Evolutionary conservation across 2,329 filamentous ascomycete genomes (phyloP), one percentile per base, ranked within the genome.

Genomic region (Sphaceloma murrayae): DNA sequence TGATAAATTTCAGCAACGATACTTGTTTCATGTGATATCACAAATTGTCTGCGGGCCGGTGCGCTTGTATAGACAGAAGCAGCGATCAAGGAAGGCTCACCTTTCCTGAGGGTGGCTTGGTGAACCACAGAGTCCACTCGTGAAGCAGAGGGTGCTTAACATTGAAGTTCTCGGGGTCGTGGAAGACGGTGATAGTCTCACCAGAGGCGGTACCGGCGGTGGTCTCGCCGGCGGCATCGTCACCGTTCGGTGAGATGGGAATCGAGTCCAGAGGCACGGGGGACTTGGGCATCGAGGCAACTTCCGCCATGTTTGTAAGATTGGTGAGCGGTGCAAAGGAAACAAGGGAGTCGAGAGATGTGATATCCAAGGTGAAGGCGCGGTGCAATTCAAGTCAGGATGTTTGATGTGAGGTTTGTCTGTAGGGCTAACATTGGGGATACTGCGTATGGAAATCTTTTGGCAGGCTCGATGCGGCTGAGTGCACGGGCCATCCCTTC

Each of bases 71-170:
- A 44, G 32, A 34, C 31, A 24, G 36, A 43, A 26, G 9, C 13
- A 16, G 5, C 9, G 17, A 34, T 19, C 13, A 19, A 21, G 17
- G 5, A 34, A 44, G 34, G 57, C 70, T 48, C 67, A 91, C 87
- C 82, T 93, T 95, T 70, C 87, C 88, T 63, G 81, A 93, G 32
- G 89, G 84, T 44, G 91, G 89, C 77, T 96, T 96, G 59, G 89
- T 96, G 73, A 96, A 98, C 93, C 93, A 98, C 46, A 98, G 74
- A 48, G 91, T 96, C 91, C 91, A 98, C 63, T 85, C 83, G 73
- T 95, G 84, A 76, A 94, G 88, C 49, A 98, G 76, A 54, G 88
- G 89, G 66, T 98, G 91, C 76, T 96, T 98, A 67, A 98, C 91
- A 58, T 94, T 98, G 77, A 98, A 98, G 46, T 98, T 95, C 54